Base-by-base conservation (phyloP, 1,139 yeast genomes). In the Hyphopichia fennica region DNA sequence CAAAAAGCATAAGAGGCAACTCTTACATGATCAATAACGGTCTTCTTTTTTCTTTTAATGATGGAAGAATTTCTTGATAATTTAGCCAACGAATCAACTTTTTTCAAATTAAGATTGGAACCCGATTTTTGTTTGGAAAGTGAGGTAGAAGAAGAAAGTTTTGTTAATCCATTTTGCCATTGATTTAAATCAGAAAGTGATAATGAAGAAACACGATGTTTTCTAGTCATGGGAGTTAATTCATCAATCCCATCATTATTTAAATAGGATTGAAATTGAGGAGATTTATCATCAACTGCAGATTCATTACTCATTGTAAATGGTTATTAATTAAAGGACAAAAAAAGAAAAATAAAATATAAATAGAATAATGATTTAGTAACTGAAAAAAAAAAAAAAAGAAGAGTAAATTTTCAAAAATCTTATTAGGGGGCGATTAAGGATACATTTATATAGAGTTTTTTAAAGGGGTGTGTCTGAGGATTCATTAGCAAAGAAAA, bases 1-100 rank as follows among this genome's bases (percentile, higher is more conserved):
- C 95, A 90, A 67, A 87, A 87, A 1, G 95, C 95, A 58, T 86
- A 87, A 11, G 88, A 82, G 4, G 93, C 93, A 39, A 86, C 82
- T 60, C 90, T 72, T 34, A 67, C 77, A 58, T 84, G 90, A 57
- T 83, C 87, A 52, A 84, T 73, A 16, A 80, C 75, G 2, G 63
- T 49, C 54, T 71, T 79, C 65, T 74, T 78, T 55, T 72, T 72
- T 42, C 81, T 65, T 43, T 69, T 69, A 43, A 78, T 74, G 36
- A 76, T 63, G 32, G 82, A 76, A 7, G 82, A 72, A 49, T 76
- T 67, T 54, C 84, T 65, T 8, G 82, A 75, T 50, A 73, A 65
- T 50, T 73, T 72, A 44, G 77, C 78, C 52, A 73, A 62, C n/a
- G 77, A 70, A 50, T 72, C 77, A 33, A 71, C 76, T 54, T 72